Evolutionary conservation across 1,139 yeast genomes (phyloP).

Genomic region (Pichia sp.): DNA sequence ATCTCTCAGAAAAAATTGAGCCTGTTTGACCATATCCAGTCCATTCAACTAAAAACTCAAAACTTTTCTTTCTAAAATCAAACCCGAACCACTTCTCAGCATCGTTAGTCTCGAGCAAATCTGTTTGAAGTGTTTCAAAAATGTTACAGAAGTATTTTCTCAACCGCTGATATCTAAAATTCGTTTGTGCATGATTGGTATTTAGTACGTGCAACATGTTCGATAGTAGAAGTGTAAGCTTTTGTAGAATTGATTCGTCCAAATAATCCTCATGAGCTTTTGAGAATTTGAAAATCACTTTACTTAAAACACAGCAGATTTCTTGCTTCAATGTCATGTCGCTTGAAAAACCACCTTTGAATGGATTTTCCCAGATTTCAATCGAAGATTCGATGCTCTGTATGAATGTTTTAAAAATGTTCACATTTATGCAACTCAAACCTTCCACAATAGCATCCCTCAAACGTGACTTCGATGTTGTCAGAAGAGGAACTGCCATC

Average conservation of each 20-base stretch:
- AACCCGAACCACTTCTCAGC: slow-evolving; percentile 68
- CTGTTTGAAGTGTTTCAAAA: slow-evolving; percentile 59
- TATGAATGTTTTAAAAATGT: slow-evolving; percentile 76
- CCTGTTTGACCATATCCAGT: slow-evolving; percentile 79
- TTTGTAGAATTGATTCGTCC: slow-evolving; percentile 69
- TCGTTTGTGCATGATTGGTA: slow-evolving; percentile 53
- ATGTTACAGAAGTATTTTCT: slow-evolving; percentile 79
- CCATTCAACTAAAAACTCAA: slow-evolving; percentile 86
- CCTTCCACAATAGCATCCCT: slow-evolving; percentile 86
- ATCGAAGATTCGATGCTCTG: slow-evolving; percentile 71
- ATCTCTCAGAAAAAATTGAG: slow-evolving; percentile 61
- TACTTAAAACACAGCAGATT: slow-evolving; percentile 68
- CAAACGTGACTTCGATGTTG: slow-evolving; percentile 64
- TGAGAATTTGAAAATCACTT: slow-evolving; percentile 63
- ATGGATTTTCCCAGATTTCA: slow-evolving; percentile 49
- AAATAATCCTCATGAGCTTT: slow-evolving; percentile 47
- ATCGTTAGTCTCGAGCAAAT: slow-evolving; percentile 19
- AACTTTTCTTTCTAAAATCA: slow-evolving; percentile 80
- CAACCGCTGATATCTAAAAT: slow-evolving; percentile 69
- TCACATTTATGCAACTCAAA: slow-evolving; percentile 82
- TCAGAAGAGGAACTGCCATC: slow-evolving; percentile 79
- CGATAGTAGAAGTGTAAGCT: slow-evolving; percentile 59
- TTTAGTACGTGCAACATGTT: slow-evolving; percentile 63
- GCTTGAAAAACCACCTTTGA: slow-evolving; percentile 5
- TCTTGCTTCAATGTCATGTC: slow-evolving; percentile 54